Conservation (phyloP, 208 protist species). For the Trypanosomatidae sp. region DNA sequence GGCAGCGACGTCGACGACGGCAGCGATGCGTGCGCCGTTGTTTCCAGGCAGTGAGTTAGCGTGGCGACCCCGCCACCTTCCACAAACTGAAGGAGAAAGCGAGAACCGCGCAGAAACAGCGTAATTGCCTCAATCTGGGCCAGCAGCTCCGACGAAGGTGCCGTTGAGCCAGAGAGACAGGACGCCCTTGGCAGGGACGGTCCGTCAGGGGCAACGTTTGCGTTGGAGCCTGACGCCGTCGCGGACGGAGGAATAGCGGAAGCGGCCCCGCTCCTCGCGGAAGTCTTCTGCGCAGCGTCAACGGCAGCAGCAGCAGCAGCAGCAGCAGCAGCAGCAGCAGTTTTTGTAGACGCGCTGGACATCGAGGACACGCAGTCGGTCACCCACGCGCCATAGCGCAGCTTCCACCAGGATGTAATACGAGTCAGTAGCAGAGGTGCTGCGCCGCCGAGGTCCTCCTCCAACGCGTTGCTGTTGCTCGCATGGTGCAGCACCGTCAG, state of each 20-base stretch:
- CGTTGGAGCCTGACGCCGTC: not conserved
- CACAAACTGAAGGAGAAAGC: constrained; percentile 77
- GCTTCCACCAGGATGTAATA: constrained; percentile 78
- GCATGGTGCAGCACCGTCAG: constrained; percentile 62
- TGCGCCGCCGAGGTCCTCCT: constrained; percentile 71
- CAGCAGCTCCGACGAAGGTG: constrained; percentile 33
- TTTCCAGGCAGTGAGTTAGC: constrained; percentile 65
- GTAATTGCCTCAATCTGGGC: constrained; percentile 56
- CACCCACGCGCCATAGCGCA: constrained; percentile 56
- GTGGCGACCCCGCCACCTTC: constrained; percentile 62
- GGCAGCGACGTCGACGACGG: not conserved
- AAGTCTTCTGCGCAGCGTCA: not conserved
- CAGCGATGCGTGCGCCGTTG: not conserved
- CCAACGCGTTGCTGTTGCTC: constrained; percentile 64
- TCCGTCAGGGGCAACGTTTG: not conserved
- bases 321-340: not conserved
- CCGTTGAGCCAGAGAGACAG: not conserved
- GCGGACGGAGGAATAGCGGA: not conserved
- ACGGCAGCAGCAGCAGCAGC: constrained; percentile 1
- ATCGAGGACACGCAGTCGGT: not conserved
- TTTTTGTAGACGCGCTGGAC: not conserved
- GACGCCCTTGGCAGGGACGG: not conserved
- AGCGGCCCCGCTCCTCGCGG: not conserved
- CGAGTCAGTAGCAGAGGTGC: constrained; percentile 81
- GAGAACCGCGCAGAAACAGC: constrained; percentile 75